A percentile compares a stretch with the other conserved stretches of the same genome.
Evolutionary conservation across 2,329 filamentous ascomycete species (phyloP).

Genomic region (Diaporthe amygdali): DNA sequence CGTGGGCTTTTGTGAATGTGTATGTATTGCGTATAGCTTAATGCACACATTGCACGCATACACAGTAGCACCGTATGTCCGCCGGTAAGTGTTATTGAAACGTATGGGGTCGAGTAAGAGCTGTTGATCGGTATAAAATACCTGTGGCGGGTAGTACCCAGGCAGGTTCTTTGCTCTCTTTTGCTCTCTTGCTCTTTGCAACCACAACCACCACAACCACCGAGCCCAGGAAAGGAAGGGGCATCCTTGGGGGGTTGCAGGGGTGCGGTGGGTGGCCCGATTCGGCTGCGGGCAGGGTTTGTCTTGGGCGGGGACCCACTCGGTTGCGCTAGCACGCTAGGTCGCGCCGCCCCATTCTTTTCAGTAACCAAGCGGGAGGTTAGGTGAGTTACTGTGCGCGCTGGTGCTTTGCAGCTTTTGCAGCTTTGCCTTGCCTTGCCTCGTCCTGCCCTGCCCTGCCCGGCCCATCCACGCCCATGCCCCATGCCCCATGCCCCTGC

Average conservation of each 20-base stretch:
- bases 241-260: neutral
- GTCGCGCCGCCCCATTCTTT: conserved; percentile 11
- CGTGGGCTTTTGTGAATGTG: neutral
- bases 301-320: conserved; percentile 13
- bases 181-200: neutral
- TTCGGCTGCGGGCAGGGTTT: conserved; percentile 15
- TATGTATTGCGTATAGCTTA: too few relatives aligned
- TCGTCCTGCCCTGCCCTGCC: neutral
- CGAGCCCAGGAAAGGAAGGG: neutral
- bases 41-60: too few relatives aligned
- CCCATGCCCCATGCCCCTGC: neutral
- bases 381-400: conserved; percentile 11
- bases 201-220: neutral
- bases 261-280: conserved; percentile 17
- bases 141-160: neutral
- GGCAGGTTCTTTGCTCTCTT: neutral
- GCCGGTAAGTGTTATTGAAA: too few relatives aligned
- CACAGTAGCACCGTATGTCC: neutral
- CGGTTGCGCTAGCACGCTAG: conserved; percentile 6
- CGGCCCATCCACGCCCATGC: neutral
- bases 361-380: conserved; percentile 15
- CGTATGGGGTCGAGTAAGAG: too few relatives aligned
- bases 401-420: conserved; percentile 14
- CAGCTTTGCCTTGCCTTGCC: conserved; percentile 1
- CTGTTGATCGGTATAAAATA: too few relatives aligned